Evolutionary conservation across 1,284 basidiomycete species (phyloP).

Genomic region (Cystobasidiaceae sp.): DNA sequence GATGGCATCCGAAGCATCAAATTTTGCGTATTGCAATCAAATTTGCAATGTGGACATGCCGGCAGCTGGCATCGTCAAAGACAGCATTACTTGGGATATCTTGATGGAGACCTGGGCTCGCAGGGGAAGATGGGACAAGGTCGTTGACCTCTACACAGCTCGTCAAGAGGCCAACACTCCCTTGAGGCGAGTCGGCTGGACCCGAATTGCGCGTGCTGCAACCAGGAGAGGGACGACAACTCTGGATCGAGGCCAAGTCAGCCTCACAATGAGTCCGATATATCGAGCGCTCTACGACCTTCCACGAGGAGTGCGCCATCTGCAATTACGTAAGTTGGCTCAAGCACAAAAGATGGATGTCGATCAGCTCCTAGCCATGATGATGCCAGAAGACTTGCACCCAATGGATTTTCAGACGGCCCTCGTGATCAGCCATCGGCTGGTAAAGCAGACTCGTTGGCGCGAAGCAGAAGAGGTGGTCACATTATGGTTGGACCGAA

Average conservation of each 20-base stretch:
- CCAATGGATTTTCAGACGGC: constrained; percentile 24
- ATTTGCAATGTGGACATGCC: not conserved
- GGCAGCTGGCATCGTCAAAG: not conserved
- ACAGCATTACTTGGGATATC: constrained; percentile 5
- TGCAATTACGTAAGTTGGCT: constrained; percentile 5
- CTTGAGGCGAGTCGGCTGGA: constrained; percentile 17
- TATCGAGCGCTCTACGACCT: constrained; percentile 22
- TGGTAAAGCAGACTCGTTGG: constrained; percentile 22
- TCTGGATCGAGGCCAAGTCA: not conserved
- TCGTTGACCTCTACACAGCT: not conserved
- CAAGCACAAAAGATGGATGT: constrained; percentile 9
- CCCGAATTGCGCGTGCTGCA: constrained; percentile 14
- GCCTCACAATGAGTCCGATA: constrained; percentile 4
- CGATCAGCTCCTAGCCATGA: constrained; percentile 19
- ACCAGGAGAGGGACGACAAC: constrained; percentile 23
- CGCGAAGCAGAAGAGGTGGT: constrained; percentile 25
- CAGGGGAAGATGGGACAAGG: constrained; percentile 1
- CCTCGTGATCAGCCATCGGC: constrained; percentile 9
- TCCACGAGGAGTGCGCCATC: constrained; percentile 15
- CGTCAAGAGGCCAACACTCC: not conserved
- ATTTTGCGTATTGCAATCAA: constrained; percentile 1
- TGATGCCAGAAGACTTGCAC: constrained; percentile 22
- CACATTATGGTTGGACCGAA: constrained; percentile 6
- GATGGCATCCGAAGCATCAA: not conserved
- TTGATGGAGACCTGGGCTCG: constrained; percentile 12